Percentiles rank a stretch among this genome's conserved stretches.
Evolutionary conservation across 2,329 filamentous ascomycete genomes (phyloP).

Genomic region (Aspergillus fijiensis): DNA sequence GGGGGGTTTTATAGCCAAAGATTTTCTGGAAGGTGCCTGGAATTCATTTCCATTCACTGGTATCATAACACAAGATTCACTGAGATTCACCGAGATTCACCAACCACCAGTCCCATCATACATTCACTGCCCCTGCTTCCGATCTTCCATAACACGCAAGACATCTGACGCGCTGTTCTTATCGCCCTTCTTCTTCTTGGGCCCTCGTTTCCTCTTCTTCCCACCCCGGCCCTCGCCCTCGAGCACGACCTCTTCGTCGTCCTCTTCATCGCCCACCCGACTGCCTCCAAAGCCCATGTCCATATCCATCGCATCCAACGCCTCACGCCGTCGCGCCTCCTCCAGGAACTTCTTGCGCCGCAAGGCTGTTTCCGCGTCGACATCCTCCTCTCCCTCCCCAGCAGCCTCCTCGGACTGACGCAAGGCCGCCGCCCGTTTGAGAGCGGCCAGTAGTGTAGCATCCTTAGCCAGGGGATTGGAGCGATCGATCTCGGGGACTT

Average conservation of each 20-base stretch:
- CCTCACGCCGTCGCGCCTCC: conserved; percentile 55
- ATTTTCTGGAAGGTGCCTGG: neutral
- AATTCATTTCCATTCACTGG: neutral
- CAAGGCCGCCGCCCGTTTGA: conserved; percentile 78
- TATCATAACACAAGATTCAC: neutral
- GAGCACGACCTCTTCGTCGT: conserved; percentile 69
- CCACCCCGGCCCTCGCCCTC: conserved; percentile 33
- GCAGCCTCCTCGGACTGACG: conserved; percentile 37
- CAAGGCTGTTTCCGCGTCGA: conserved; percentile 63
- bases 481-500: conserved; percentile 50
- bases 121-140: conserved; percentile 43
- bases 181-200: conserved; percentile 53
- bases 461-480: conserved; percentile 60
- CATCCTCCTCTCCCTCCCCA: conserved; percentile 40
- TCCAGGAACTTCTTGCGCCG: conserved; percentile 73
- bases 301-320: conserved; percentile 84
- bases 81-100: too few relatives aligned
- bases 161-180: conserved; percentile 74
- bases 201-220: conserved; percentile 54
- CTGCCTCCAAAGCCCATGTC: conserved; percentile 93
- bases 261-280: conserved; percentile 81
- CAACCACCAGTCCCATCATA: neutral
- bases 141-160: conserved; percentile 70
- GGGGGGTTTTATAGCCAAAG: neutral
- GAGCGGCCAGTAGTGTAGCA: conserved; percentile 74